Base-by-base conservation (phyloP, 1,284 basidiomycete species). In the Cutaneotrichosporon dermatis region DNA sequence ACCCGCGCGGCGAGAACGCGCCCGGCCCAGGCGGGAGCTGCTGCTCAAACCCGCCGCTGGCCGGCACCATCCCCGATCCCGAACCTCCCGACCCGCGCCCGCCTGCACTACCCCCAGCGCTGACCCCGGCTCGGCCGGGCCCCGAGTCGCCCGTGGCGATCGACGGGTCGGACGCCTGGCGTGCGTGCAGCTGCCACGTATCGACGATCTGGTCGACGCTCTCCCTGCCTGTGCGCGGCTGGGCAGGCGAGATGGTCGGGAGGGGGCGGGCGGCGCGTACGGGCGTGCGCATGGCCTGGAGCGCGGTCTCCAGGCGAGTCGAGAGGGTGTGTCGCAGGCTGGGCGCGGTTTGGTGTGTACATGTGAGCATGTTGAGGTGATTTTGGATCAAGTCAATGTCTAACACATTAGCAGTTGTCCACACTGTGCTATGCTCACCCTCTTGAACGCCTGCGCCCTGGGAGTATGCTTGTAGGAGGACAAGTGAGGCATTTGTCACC, bases 381-480 rank as follows among this genome's bases (percentile, higher is more conserved):
- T 62, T 55, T 49, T 66, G 62, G 37, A 66, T 59, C 5, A 66
- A 57, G 34, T 61, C 61, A 10, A 66, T 48, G 42, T 66, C 65
- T 56, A n/a, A n/a, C n/a, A n/a, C n/a, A n/a, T n/a, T n/a, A n/a
- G n/a, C n/a, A n/a, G n/a, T n/a, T n/a, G n/a, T n/a, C n/a, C n/a
- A n/a, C n/a, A n/a, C n/a, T n/a, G n/a, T n/a, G n/a, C n/a, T n/a
- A n/a, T n/a, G n/a, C n/a, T n/a, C n/a, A 25, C 25, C 60, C 34
- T 57, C 51, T 13, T 60, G 60, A 33, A 55, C 49, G 4, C 58
- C 59, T 2, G 55, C 55, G 8, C 62, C 65, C 5, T 59, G 51
- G 1, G 60, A 61, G 54, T 58, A 61, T n/a, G 65, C 63, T 34
- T 59, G 56, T 4, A 64, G 55, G 3, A 66, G 60, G 39, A 64